Evolutionary conservation across 495 filamentous ascomycete species (phyloP).

Genomic region (Penicillium mononematosum): DNA sequence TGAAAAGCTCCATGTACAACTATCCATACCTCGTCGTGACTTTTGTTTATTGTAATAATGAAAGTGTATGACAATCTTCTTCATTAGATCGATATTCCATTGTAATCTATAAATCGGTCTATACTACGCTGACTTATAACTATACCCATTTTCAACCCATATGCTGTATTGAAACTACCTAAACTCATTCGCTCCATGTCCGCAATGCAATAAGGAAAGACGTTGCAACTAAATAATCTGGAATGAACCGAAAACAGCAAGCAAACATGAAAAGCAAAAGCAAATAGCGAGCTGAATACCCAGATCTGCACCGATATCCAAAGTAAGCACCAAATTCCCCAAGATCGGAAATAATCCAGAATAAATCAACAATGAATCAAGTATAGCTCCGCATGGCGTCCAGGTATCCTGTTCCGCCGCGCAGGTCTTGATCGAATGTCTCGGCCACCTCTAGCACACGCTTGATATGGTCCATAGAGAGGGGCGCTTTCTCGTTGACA

Average conservation of each 20-base stretch:
- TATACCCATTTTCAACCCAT: background rate
- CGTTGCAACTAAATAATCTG: background rate
- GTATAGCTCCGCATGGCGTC: slow-evolving; percentile 55
- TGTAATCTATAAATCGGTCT: slow-evolving; percentile 11
- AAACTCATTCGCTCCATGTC: background rate
- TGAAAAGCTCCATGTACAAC: slow-evolving; percentile 44
- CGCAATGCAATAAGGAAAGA: slow-evolving; percentile 1
- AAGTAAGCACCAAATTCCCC: background rate
- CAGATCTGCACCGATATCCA: background rate
- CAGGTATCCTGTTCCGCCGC: slow-evolving; percentile 60
- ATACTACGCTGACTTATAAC: background rate
- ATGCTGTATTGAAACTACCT: slow-evolving; percentile 6
- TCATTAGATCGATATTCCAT: slow-evolving; percentile 24
- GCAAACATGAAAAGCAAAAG: slow-evolving; percentile 9
- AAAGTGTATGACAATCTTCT: slow-evolving; percentile 20
- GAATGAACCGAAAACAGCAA: slow-evolving; percentile 7
- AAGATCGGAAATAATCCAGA: background rate
- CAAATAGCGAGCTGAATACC: background rate
- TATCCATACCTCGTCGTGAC: slow-evolving; percentile 12
- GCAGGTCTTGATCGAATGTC: slow-evolving; percentile 76
- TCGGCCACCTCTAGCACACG: slow-evolving; percentile 78
- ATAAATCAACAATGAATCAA: slow-evolving; percentile 12
- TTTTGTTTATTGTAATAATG: slow-evolving; percentile 2
- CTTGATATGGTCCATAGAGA: slow-evolving; percentile 80
- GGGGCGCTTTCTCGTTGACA: slow-evolving; percentile 65